These are phyloP conservation scores for Sisymbrium altissimum DNA, from an alignment of 345 rosid species.

Conservation along the genomic window DNA sequence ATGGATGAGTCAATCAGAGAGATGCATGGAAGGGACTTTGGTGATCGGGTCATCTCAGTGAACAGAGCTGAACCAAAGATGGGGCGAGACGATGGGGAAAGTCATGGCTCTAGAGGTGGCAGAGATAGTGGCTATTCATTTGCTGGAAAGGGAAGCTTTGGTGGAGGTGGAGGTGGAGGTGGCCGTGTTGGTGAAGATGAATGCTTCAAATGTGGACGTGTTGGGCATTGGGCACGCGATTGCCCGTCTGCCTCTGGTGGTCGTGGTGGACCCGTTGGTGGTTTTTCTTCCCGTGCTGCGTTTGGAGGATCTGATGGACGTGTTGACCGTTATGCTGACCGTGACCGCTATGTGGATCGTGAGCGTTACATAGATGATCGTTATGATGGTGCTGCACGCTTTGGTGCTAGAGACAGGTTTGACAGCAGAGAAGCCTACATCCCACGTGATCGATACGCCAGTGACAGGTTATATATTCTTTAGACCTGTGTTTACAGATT, in stretches of 20 bases:
- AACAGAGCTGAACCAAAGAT: conserved; percentile 93
- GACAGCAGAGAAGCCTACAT: conserved; percentile 74
- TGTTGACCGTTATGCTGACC: conserved; percentile 66
- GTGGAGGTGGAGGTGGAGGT: conserved; percentile 59
- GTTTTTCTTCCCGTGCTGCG: conserved; percentile 61
- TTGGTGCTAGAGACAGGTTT: conserved; percentile 80
- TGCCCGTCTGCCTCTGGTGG: conserved; percentile 88
- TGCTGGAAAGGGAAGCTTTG: conserved; percentile 33
- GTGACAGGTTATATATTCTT: conserved; percentile 56
- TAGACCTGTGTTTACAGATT: background rate
- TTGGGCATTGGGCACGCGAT: conserved; percentile 98
- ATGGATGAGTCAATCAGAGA: conserved; percentile 97
- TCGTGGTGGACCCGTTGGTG: conserved; percentile 66
- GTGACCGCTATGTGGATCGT: conserved; percentile 53
- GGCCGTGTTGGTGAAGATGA: conserved; percentile 80
- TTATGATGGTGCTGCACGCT: conserved; percentile 73
- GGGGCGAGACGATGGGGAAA: conserved; percentile 70
- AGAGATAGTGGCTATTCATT: conserved; percentile 58
- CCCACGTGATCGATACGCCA: conserved; percentile 64
- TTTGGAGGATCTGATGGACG: conserved; percentile 70
- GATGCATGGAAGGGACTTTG: conserved; percentile 93
- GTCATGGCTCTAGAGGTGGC: conserved; percentile 76
- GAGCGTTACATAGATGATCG: conserved; percentile 92
- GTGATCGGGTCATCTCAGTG: conserved; percentile 88
- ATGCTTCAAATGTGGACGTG: conserved; percentile 93